Percentiles rank a stretch among this genome's conserved stretches.
Conservation (phyloP, 805 yeast genomes). For the Wickerhamiella alocasiicola region DNA sequence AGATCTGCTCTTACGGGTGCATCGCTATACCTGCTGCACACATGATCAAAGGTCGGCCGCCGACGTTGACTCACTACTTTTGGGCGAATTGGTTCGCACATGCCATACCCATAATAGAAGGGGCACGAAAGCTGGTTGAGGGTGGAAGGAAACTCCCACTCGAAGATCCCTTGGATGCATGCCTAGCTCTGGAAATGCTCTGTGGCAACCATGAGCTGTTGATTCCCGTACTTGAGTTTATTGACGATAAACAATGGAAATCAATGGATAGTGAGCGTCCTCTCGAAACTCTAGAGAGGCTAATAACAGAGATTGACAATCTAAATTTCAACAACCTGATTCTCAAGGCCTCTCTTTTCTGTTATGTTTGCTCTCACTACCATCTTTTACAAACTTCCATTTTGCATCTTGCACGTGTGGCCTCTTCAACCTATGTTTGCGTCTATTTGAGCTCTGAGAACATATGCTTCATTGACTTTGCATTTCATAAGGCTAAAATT, state of each 20-base stretch:
- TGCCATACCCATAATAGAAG: background rate
- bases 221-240: background rate
- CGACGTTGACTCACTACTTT: background rate
- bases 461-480: slow-evolving; percentile 19
- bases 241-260: background rate
- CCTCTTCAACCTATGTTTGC: slow-evolving; percentile 13
- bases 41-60: background rate
- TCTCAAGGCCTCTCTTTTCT: slow-evolving; percentile 15
- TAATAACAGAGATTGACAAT: slow-evolving; percentile 5
- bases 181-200: background rate
- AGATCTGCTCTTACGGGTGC: background rate
- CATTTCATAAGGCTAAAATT: slow-evolving; percentile 14
- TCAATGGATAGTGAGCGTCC: background rate
- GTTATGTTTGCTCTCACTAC: slow-evolving; percentile 11
- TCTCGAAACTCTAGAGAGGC: background rate
- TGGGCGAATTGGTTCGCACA: slow-evolving; percentile 2
- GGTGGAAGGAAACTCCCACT: background rate
- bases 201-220: background rate
- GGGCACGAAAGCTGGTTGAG: background rate
- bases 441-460: background rate
- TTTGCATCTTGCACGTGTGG: slow-evolving; percentile 14
- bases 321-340: slow-evolving; percentile 10
- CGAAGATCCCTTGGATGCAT: background rate
- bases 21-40: background rate
- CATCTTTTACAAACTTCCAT: slow-evolving; percentile 14